A percentile compares a stretch with the other conserved stretches of the same genome.
Evolutionary conservation across 805 yeast species (phyloP).

Genomic region (Candida ovalis): DNA sequence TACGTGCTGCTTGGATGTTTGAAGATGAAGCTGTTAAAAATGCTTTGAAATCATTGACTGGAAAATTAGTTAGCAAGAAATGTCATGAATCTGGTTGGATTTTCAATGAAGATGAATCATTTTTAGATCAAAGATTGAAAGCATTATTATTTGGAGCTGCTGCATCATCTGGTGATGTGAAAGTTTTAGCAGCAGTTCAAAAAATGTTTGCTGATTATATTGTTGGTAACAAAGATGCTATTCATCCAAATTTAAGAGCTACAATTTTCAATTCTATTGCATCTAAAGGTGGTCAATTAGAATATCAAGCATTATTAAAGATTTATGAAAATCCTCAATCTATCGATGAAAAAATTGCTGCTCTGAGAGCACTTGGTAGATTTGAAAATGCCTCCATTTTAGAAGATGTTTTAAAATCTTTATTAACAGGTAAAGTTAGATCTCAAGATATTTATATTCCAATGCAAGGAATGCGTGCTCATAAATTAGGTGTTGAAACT

Average conservation of each 20-base stretch:
- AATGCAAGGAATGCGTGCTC: constrained; percentile 65
- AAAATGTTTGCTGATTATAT: constrained; percentile 27
- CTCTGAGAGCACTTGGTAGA: constrained; percentile 51
- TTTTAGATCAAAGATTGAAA: constrained; percentile 36
- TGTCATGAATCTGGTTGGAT: constrained; percentile 67
- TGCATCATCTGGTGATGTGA: constrained; percentile 38
- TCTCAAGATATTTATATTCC: constrained; percentile 51
- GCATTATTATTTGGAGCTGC: constrained; percentile 42
- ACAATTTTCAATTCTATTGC: constrained; percentile 44
- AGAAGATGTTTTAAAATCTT: constrained; percentile 34
- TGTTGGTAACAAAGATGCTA: constrained; percentile 27
- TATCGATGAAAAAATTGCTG: constrained; percentile 55
- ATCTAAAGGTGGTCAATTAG: constrained; percentile 33
- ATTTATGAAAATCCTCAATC: constrained; percentile 51
- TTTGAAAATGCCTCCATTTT: constrained; percentile 37
- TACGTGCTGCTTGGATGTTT: constrained; percentile 35
- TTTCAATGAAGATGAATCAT: constrained; percentile 71
- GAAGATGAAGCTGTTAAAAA: constrained; percentile 32
- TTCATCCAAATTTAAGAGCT: constrained; percentile 44
- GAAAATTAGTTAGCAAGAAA: constrained; percentile 23
- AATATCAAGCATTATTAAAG: constrained; percentile 39
- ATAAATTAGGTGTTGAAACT: constrained; percentile 60
- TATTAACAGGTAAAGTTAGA: constrained; percentile 70
- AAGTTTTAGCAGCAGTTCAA: constrained; percentile 28
- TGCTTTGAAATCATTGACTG: constrained; percentile 33